Evolutionary conservation across 768 basidiomycete genomes (phyloP).

Genomic region (Suillus bovinus): DNA sequence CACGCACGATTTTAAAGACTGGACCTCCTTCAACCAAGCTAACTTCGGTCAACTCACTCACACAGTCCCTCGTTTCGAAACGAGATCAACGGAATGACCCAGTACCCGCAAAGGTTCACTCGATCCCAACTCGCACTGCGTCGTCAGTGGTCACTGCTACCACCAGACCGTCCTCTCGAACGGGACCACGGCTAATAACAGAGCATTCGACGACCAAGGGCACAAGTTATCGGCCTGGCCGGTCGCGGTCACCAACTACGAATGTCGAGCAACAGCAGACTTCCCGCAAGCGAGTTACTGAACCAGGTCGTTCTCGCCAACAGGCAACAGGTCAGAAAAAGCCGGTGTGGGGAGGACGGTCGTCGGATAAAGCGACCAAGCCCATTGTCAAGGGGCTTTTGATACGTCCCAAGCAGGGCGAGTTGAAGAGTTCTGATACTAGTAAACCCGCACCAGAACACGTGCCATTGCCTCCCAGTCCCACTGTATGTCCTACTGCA

Average conservation of each 20-base stretch:
- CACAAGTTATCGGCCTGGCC: neutral
- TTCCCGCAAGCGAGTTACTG: neutral
- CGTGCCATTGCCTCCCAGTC: conserved; percentile 13
- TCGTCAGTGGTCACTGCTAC: neutral
- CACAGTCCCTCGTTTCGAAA: neutral
- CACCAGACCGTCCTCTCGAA: neutral
- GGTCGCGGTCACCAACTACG: neutral
- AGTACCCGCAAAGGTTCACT: neutral
- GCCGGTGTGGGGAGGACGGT: conserved; percentile 9
- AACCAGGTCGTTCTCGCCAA: neutral
- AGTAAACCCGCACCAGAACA: neutral
- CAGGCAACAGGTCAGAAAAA: neutral
- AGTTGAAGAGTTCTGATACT: neutral
- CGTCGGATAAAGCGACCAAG: neutral
- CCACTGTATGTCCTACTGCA: conserved; percentile 4
- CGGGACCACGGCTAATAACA: too few species aligned
- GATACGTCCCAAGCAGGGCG: neutral
- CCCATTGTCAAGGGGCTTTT: neutral
- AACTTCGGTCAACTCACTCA: neutral
- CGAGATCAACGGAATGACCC: neutral
- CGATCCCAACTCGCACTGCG: neutral
- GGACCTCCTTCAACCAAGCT: neutral
- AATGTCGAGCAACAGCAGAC: neutral
- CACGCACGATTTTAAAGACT: neutral
- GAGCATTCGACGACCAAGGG: neutral